A percentile compares a stretch with the other conserved stretches of the same genome.
These are phyloP conservation scores for Aspergillus tanneri DNA, from an alignment of 2,329 filamentous ascomycete genomes.

Conservation along the genomic window DNA sequence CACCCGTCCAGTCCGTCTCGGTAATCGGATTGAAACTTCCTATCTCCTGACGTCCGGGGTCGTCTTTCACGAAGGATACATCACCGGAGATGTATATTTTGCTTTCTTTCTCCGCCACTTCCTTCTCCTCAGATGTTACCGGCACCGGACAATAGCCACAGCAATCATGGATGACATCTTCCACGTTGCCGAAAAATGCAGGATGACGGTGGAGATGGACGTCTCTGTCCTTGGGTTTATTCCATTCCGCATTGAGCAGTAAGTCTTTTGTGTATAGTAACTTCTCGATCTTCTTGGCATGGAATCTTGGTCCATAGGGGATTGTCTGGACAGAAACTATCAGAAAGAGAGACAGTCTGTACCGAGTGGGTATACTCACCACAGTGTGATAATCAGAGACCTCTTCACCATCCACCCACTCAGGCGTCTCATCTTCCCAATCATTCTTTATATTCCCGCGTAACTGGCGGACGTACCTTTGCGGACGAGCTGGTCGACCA, in stretches of 20 bases:
- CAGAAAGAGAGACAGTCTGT: conserved; percentile 36
- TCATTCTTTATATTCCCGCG: conserved; percentile 72
- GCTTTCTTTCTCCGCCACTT: conserved; percentile 67
- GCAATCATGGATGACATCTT: conserved; percentile 76
- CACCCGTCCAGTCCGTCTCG: conserved; percentile 73
- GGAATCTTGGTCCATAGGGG: conserved; percentile 39
- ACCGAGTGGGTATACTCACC: conserved; percentile 48
- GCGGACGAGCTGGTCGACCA: conserved; percentile 58
- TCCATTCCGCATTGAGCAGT: conserved; percentile 84
- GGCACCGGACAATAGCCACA: conserved; percentile 75
- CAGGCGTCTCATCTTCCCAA: conserved; percentile 76
- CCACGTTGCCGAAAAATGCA: conserved; percentile 75
- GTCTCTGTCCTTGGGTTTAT: conserved; percentile 69
- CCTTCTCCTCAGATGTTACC: conserved; percentile 67
- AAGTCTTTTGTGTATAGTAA: conserved; percentile 78
- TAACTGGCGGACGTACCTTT: conserved; percentile 43
- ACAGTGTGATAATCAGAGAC: conserved; percentile 78
- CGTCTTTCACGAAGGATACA: conserved; percentile 72
- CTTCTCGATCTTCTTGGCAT: conserved; percentile 67
- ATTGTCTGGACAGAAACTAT: conserved; percentile 28
- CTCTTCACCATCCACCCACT: conserved; percentile 76
- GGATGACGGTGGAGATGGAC: conserved; percentile 81
- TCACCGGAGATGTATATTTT: conserved; percentile 75
- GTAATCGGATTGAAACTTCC: conserved; percentile 77
- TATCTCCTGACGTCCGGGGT: conserved; percentile 74